Evolutionary conservation across 2,329 filamentous ascomycete species (phyloP).

Genomic region (Cordyceps cateniannulata): DNA sequence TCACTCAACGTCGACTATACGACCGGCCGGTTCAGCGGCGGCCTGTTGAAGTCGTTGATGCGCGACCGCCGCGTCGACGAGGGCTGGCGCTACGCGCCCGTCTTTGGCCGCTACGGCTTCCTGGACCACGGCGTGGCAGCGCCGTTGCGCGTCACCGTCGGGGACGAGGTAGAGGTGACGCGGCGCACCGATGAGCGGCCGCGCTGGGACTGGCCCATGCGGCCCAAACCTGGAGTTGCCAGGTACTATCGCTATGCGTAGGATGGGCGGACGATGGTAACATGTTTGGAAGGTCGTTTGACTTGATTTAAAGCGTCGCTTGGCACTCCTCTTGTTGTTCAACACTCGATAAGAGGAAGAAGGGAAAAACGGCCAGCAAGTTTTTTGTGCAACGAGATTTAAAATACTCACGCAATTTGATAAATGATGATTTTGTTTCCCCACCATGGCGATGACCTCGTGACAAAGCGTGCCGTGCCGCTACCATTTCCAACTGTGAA

Average conservation of each 20-base stretch:
- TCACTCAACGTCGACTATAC: conserved; percentile 67
- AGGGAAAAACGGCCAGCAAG: too few relatives aligned
- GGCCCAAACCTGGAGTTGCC: conserved; percentile 13
- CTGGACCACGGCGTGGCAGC: conserved; percentile 27
- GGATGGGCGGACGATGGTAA: background rate
- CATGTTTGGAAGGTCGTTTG: too few relatives aligned
- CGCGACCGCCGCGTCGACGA: conserved; percentile 62
- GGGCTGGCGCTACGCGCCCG: conserved; percentile 60
- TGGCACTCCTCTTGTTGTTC: background rate
- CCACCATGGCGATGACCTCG: background rate
- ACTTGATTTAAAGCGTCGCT: background rate
- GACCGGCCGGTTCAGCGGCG: conserved; percentile 53
- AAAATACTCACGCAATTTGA: background rate
- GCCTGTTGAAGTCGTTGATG: conserved; percentile 63
- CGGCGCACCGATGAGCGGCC: conserved; percentile 45
- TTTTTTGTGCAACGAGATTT: background rate
- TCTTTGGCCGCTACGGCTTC: conserved; percentile 71
- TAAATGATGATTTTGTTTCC: background rate
- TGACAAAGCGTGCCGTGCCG: background rate
- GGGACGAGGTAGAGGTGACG: conserved; percentile 49
- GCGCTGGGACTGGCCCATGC: conserved; percentile 44
- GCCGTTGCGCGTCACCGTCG: conserved; percentile 38
- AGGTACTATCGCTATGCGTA: conserved; percentile 20
- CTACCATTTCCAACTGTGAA: background rate
- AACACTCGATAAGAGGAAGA: background rate